phyloP scores from a whole-genome alignment of 2,329 filamentous ascomycete genomes.

The Stagonosporopsis rhizophila region DNA sequence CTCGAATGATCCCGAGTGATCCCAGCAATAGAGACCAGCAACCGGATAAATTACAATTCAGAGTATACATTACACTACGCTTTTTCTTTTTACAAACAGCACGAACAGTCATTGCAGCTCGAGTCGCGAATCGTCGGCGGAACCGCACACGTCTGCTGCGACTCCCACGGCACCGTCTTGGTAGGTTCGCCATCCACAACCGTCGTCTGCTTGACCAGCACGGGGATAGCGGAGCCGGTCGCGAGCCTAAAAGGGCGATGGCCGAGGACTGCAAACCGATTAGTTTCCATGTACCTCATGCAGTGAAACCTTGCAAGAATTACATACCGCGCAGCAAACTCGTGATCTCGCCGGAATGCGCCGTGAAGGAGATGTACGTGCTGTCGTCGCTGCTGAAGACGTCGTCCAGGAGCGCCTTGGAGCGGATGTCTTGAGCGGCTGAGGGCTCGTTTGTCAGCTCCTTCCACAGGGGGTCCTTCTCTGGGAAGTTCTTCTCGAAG shows the following conservation, averaged over 20 bases:
- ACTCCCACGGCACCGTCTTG: conserved; percentile 35
- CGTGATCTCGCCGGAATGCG: conserved; percentile 66
- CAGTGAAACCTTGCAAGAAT: not conserved
- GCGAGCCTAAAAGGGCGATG: conserved; percentile 67
- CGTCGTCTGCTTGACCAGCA: conserved; percentile 67
- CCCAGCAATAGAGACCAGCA: no score
- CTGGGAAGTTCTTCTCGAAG: conserved; percentile 68
- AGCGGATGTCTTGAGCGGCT: conserved; percentile 59
- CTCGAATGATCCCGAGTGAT: no score
- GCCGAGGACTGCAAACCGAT: conserved; percentile 55
- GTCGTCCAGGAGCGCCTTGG: conserved; percentile 57
- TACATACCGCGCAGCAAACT: conserved; percentile 55
- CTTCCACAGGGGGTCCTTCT: conserved; percentile 64
- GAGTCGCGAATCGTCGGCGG: conserved; percentile 39
- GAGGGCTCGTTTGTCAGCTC: conserved; percentile 58
- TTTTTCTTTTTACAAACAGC: conserved; percentile 29
- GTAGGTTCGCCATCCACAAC: conserved; percentile 43
- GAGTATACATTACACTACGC: not conserved
- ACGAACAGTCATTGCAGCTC: conserved; percentile 48
- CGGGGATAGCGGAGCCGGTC: conserved; percentile 74
- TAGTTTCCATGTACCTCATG: not conserved
- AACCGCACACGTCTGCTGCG: conserved; percentile 37
- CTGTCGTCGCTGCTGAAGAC: conserved; percentile 59
- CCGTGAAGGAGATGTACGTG: conserved; percentile 62
- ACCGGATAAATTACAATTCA: no score